Base-by-base conservation (phyloP, 2,329 filamentous ascomycete species). In the Arthrobotrys conoides region DNA sequence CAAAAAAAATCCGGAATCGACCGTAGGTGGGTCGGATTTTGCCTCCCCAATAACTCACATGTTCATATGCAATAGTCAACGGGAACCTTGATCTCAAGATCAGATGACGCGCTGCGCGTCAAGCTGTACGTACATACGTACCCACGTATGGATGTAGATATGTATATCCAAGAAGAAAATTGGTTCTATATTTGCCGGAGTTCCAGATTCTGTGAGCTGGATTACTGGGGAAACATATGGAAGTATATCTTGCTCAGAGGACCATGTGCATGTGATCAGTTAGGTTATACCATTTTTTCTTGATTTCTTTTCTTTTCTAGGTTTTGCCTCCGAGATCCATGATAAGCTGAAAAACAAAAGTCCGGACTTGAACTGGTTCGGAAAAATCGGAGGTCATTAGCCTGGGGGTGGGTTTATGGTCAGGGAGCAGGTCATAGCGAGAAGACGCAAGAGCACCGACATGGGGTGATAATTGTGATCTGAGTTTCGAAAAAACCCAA, bases 261-360 rank as follows among this genome's bases (percentile, higher is more conserved):
- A 16, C 27, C 57, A 38, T 73, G 70, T 27, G n/a, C 70, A 73
- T 73, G 70, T 73, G 70, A 73, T 73, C 70, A 73, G 36, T 48
- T 59, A 57, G 46, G 49, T 59, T 44, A 33, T 20, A 61, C 27
- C 3, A 6, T 30, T 30, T 20, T 69, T 57, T 48, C 49, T 30
- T 49, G 16, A 33, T 30, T 55, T 66, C 27, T 30, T 49, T 71
- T 12, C 1, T 24, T 5, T 4, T 51, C n/a, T n/a, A n/a, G n/a
- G n/a, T 51, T 72, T 73, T 66, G 70, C 70, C 70, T 73, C 70
- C 70, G 70, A 66, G 61, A 67, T 18, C 30, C 44, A 51, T 38
- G 70, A 30, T 49, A 59, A n/a, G 55, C 27, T 41, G 59, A 65
- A 73, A 72, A 66, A 66, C 61, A 61, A 61, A 61, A 61, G 57